Base-by-base conservation (phyloP, 2,329 filamentous ascomycete species). In the Fusarium guadeloupense region DNA sequence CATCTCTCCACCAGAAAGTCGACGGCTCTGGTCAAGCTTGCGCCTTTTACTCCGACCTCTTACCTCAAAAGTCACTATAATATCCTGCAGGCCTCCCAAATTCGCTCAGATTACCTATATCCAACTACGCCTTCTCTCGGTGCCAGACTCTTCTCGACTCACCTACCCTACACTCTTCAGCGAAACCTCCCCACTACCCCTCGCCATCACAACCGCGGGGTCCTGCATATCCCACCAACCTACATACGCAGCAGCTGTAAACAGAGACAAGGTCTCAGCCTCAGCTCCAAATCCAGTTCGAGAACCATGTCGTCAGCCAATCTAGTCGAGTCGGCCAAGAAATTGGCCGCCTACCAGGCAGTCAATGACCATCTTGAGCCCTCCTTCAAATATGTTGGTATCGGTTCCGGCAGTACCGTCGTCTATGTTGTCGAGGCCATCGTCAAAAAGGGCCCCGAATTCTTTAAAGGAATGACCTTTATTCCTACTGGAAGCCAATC, bases 401-500 rank as follows among this genome's bases (percentile, higher is more conserved):
- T 95, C 75, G 91, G 91, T 62, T 92, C 89, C 54, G 90, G 90
- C 56, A 90, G 89, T 69, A 92, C 90, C 17, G 92, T 95, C 62
- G 86, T 93, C 70, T 93, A 94, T 75, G 91, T 94, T 42, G 91
- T 95, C 56, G 89, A 93, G 67, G 90, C 91, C 51, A 94, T 96
- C 76, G 83, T 83, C 31, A 83, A 82, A 48, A 84, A 88, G 47
- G 83, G 85, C 5, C 72, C 77, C 9, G 74, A 76, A 3, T 80
- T 85, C 52, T 85, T 84, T 42, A 75, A 79, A 28, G 73, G 78
- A 64, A 96, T 97, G 81, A 88, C 86, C 71, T 99, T 97, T 77
- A 85, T 97, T 25, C 94, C 95, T 7, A 99, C 95, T 0, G 95
- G 95, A 20, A 94, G 89, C 79, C 93, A 97, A 74, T 95, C 90